Conservation (phyloP, 345 rosid species). For the Cardamine resedifolia region DNA sequence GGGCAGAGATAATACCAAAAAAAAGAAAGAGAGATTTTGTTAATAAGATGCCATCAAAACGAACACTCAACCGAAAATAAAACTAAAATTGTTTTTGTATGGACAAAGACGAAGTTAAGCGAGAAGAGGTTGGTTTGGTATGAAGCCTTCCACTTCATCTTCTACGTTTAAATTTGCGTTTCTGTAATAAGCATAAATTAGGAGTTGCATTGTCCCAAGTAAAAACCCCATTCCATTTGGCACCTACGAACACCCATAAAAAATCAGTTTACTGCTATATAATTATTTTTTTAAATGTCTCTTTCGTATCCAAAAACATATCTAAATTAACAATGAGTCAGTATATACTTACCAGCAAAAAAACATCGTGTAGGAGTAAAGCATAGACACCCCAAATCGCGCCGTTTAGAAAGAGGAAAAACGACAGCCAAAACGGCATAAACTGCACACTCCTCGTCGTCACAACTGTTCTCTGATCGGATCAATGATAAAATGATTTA, state of each 20-base stretch:
- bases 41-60: background rate
- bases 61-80: background rate
- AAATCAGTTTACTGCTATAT: background rate
- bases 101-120: background rate
- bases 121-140: constrained; percentile 35
- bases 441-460: constrained; percentile 61
- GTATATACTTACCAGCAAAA: constrained; percentile 57
- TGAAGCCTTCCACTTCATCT: constrained; percentile 26
- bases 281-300: background rate
- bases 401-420: constrained; percentile 63
- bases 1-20: background rate
- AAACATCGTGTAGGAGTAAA: constrained; percentile 46
- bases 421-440: constrained; percentile 76
- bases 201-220: constrained; percentile 58
- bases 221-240: constrained; percentile 67
- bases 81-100: background rate
- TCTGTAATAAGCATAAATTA: constrained; percentile 57
- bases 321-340: too few species aligned
- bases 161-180: constrained; percentile 36
- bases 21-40: background rate
- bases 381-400: constrained; percentile 70
- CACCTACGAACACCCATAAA: constrained; percentile 43
- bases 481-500: constrained; percentile 10
- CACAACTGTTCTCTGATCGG: constrained; percentile 69
- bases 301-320: background rate